Percentiles rank a stretch among this genome's conserved stretches.
These are phyloP conservation scores for Neocallimastix lanati DNA, from an alignment of 192 early-diverging fungal genomes.

Conservation along the genomic window DNA sequence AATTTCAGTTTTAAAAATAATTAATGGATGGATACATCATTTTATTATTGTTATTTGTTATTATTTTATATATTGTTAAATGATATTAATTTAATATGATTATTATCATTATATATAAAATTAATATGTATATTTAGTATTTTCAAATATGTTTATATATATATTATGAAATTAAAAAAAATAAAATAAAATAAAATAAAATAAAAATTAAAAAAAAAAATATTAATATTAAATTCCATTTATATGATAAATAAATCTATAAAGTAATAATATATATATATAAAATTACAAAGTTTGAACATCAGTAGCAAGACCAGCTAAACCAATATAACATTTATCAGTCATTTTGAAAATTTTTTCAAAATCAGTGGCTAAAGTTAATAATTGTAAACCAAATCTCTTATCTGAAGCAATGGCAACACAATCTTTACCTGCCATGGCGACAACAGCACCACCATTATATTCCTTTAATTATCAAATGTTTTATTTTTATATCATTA, in stretches of 20 bases:
- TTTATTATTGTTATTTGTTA: no score
- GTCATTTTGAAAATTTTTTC: conserved; percentile 80
- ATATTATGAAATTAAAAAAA: no score
- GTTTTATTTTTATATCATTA: no score
- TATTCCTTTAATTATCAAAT: conserved; percentile 29
- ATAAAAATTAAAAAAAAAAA: background rate
- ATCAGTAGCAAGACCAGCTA: conserved; percentile 90
- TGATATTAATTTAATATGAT: no score
- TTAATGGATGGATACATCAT: no score
- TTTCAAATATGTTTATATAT: no score
- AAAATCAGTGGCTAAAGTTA: conserved; percentile 89
- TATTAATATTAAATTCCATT: background rate
- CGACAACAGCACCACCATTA: conserved; percentile 85
- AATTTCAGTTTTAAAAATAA: no score
- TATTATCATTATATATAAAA: no score
- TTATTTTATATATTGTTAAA: no score
- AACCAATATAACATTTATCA: conserved; percentile 70
- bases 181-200: no score
- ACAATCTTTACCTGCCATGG: conserved; percentile 96
- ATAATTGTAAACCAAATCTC: conserved; percentile 75
- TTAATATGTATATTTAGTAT: no score
- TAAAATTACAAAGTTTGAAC: conserved; percentile 74
- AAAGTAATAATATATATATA: background rate
- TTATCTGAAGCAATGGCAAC: conserved; percentile 94
- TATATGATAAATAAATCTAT: background rate